phyloP scores from a whole-genome alignment of 2,329 filamentous ascomycete genomes.

The Neonectria sp. region DNA sequence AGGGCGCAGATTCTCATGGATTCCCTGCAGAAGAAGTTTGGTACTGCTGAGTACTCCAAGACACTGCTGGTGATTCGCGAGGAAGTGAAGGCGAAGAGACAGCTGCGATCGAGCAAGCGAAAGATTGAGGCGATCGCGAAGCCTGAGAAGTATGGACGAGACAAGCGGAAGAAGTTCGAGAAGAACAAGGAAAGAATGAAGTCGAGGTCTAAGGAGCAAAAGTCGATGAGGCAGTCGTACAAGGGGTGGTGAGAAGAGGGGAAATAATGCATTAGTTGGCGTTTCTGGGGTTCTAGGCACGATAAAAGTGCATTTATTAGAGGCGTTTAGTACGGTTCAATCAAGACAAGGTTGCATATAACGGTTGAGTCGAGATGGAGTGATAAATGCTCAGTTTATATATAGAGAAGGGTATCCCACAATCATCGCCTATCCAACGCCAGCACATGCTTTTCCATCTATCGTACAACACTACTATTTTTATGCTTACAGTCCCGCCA shows the following conservation, averaged over 20 bases:
- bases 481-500: too few relatives aligned
- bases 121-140: conserved; percentile 88
- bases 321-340: conserved; percentile 38
- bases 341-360: conserved; percentile 32
- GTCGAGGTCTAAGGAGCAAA: conserved; percentile 81
- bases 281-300: conserved; percentile 42
- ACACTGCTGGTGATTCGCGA: conserved; percentile 81
- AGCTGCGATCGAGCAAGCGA: conserved; percentile 85
- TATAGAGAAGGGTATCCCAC: conserved; percentile 39
- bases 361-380: conserved; percentile 22
- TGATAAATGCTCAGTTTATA: conserved; percentile 13
- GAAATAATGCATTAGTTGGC: conserved; percentile 44
- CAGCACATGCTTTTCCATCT: conserved; percentile 35
- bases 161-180: conserved; percentile 88
- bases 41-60: conserved; percentile 83
- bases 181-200: conserved; percentile 88
- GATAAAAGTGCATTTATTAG: conserved; percentile 33
- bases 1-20: conserved; percentile 85
- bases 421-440: conserved; percentile 36
- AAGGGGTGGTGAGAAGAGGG: conserved; percentile 59
- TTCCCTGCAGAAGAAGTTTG: conserved; percentile 86
- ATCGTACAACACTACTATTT: conserved; percentile 36
- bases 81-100: conserved; percentile 78
- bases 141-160: conserved; percentile 83
- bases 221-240: conserved; percentile 80